Evolutionary conservation across 164 flowering plant species (phyloP).

Genomic region (Euptelea pleiosperma): DNA sequence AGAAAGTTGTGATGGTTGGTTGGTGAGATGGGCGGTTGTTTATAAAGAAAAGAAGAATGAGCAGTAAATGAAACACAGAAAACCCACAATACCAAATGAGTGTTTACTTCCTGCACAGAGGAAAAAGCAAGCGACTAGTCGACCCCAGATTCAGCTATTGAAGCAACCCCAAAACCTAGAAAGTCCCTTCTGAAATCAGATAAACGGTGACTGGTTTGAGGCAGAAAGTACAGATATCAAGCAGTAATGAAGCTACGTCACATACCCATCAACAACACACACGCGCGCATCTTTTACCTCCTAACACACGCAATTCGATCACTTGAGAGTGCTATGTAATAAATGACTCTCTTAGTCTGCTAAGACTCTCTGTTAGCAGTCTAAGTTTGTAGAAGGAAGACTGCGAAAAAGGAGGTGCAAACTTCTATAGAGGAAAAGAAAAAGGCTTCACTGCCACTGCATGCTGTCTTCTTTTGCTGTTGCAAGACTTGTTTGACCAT

Average conservation of each 20-base stretch:
- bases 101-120: slow-evolving; percentile 14
- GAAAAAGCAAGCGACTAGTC: slow-evolving; percentile 2
- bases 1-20: neutral
- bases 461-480: too few species aligned
- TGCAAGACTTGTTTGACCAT: too few species aligned
- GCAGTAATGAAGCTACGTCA: slow-evolving; percentile 18
- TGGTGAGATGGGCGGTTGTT: slow-evolving; percentile 14
- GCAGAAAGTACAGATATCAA: slow-evolving; percentile 14
- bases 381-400: too few species aligned
- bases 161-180: too few species aligned
- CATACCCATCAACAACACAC: slow-evolving; percentile 12
- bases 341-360: too few species aligned
- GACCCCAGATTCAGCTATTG: too few species aligned
- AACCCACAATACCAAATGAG: slow-evolving; percentile 33
- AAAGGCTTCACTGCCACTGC: too few species aligned
- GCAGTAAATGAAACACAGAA: slow-evolving; percentile 21
- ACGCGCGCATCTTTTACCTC: slow-evolving; percentile 32
- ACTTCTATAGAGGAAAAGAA: too few species aligned
- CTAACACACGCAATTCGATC: slow-evolving; percentile 33
- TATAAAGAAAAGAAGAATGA: slow-evolving; percentile 15
- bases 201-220: slow-evolving; percentile 23
- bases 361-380: too few species aligned
- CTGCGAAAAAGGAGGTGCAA: too few species aligned
- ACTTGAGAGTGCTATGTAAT: too few species aligned
- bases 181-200: neutral